Evolutionary conservation across 2,329 filamentous ascomycete species (phyloP).

Genomic region (Aspergillus luchuensis): DNA sequence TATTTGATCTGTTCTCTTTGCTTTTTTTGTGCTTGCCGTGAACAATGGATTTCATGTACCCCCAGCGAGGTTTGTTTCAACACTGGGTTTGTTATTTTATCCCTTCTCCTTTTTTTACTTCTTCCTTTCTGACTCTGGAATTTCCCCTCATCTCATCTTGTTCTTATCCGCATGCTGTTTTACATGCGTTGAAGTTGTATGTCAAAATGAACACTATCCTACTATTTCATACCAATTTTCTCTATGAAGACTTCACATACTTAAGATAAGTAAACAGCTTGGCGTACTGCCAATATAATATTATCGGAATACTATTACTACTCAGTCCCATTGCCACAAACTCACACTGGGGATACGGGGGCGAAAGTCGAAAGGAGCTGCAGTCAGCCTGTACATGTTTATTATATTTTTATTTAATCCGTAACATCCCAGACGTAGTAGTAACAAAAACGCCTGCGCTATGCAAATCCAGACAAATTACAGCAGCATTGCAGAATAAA

Average conservation of each 20-base stretch:
- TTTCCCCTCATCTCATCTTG: not conserved
- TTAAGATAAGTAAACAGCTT: too few species aligned
- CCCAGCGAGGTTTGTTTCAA: slow-evolving; percentile 6
- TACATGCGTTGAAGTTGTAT: slow-evolving; percentile 1
- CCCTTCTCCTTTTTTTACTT: slow-evolving; percentile 5
- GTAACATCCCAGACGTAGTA: slow-evolving; percentile 28
- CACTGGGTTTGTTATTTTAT: slow-evolving; percentile 15
- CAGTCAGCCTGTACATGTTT: slow-evolving; percentile 19
- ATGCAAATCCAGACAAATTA: slow-evolving; percentile 37
- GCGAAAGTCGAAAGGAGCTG: not conserved
- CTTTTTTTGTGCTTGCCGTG: not conserved
- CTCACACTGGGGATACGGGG: too few species aligned
- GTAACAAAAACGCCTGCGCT: slow-evolving; percentile 46
- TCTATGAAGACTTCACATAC: not conserved
- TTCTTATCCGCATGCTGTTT: not conserved
- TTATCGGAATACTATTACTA: too few species aligned
- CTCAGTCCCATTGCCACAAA: not conserved
- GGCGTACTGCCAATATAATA: too few species aligned
- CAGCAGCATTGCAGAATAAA: slow-evolving; percentile 16
- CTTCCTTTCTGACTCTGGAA: too few species aligned
- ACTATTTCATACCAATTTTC: not conserved
- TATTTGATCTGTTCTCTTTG: not conserved
- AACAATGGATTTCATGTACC: slow-evolving; percentile 2
- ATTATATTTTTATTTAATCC: slow-evolving; percentile 27
- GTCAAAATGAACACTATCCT: not conserved